Base-by-base conservation (phyloP, 2,329 filamentous ascomycete species). In the Sporothrix pallida region DNA sequence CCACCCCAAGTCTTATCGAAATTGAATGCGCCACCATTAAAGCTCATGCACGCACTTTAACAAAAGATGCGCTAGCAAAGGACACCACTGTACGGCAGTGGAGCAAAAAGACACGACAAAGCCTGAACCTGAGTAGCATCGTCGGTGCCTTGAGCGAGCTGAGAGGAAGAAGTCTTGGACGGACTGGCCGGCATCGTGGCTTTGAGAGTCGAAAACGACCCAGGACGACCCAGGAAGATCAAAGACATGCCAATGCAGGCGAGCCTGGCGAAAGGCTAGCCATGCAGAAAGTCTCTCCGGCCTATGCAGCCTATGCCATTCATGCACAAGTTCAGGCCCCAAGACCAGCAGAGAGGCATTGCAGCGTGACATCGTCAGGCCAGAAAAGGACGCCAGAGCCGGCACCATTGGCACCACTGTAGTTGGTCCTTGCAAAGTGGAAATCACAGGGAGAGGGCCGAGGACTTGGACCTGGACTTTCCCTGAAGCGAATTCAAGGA, bases 141-240 rank as follows among this genome's bases (percentile, higher is more conserved):
- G n/a, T 46, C 37, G 60, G 37, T 65, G 42, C 60, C 60, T 65
- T 65, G 60, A 23, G 37, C 17, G 23, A 62, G 23, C 50, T 52
- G 13, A 17, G 23, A 17, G 20, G 37, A 50, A 8, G 20, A 2
- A 20, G 31, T 10, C 60, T 6, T 10, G 8, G 20, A 31, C 44
- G 44, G 63, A 67, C 63, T 17, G 63, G 20, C 63, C 63, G 63
- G 63, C 63, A 67, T 67, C 63, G 63, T 67, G 63, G 63, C 20
- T 44, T 17, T 15, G 12, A 44, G 31, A 37, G 31, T 37, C 31
- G 31, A 5, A 17, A 26, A n/a, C 8, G 13, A 10, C 10, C 15
- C 15, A n/a, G 8, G 13, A 3, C 8, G 13, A 10, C 10, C 15
- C 15, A n/a, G 8, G 3, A 3, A 48, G 20, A 48, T 20, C 62